Conservation (phyloP, 768 basidiomycete species). For the Fomitopsis serialis region DNA sequence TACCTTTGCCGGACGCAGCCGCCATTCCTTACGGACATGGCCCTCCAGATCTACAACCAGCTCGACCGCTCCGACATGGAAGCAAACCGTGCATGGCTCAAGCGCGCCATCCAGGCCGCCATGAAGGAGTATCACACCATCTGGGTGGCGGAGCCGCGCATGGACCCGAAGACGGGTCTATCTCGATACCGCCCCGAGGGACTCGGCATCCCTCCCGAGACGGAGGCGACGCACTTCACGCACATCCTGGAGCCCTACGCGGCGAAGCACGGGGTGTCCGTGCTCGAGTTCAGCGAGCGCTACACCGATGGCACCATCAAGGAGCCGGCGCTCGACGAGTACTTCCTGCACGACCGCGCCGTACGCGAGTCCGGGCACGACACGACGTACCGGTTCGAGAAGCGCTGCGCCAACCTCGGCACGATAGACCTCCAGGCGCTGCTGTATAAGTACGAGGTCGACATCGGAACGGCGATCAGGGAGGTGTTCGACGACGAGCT, state of each 20-base stretch:
- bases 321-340: slow-evolving; percentile 91
- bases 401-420: slow-evolving; percentile 93
- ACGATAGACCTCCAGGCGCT: slow-evolving; percentile 95
- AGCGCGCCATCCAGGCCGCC: slow-evolving; percentile 92
- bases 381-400: slow-evolving; percentile 96
- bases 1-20: slow-evolving; percentile 96
- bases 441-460: slow-evolving; percentile 97
- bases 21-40: slow-evolving; percentile 98
- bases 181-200: slow-evolving; percentile 94
- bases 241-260: slow-evolving; percentile 96
- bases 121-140: slow-evolving; percentile 99
- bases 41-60: slow-evolving; percentile 95
- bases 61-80: slow-evolving; percentile 80
- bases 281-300: slow-evolving; percentile 94
- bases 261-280: slow-evolving; percentile 83
- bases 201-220: slow-evolving; percentile 95
- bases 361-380: slow-evolving; percentile 97
- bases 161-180: slow-evolving; percentile 91
- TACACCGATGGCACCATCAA: slow-evolving; percentile 83
- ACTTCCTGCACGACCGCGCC: slow-evolving; percentile 94
- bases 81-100: slow-evolving; percentile 86
- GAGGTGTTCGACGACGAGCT: slow-evolving; percentile 93
- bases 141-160: slow-evolving; percentile 92
- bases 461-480: slow-evolving; percentile 96
- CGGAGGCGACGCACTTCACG: slow-evolving; percentile 97